Base-by-base conservation (phyloP, 192 early-diverging fungal species). In the Cetraspora pellucida region DNA sequence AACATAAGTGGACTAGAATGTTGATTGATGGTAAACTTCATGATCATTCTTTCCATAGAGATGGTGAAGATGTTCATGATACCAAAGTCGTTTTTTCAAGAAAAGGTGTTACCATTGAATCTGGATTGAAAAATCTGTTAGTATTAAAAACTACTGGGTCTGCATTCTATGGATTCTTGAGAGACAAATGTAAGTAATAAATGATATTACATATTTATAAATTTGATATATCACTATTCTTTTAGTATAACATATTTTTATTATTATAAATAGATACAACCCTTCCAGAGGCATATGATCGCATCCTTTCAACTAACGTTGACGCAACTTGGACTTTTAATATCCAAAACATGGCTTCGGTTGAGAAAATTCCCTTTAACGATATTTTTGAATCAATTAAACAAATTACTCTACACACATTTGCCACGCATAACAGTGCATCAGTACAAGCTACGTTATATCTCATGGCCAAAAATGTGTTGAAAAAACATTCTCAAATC, bases 81-180 rank as follows among this genome's bases (percentile, higher is more conserved):
- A 88, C 90, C 50, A 81, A 87, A 54, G 82, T 93, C 10, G 77
- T 82, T 31, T 81, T 86, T 59, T 67, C 77, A 52, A 86, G 84
- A 80, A 69, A 66, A 16, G 82, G 79, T 17, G 81, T 87, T 14
- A 72, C 72, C 28, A 80, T 92, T 73, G 85, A 82, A 72, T 93
- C 92, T 45, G 92, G 92, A 11, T 85, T 94, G 68, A 83, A 83
- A 65, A 89, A 90, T 28, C 79, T 94, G n/a, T 81, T 91, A 64
- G 91, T 94, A 43, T 87, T 94, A 66, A 94, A 94, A 86, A 92
- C 93, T 54, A 94, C 93, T 30, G 92, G 92, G 65, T 94, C 93
- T 19, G 83, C 91, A 68, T 94, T 94, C 81, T 84, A 86, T 52
- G 86, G 89, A 49, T 94, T 92, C 80, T 86, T 89, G 78, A 85